Base-by-base conservation (phyloP, 2,329 filamentous ascomycete genomes). In the Pseudogymnoascus pannorum region DNA sequence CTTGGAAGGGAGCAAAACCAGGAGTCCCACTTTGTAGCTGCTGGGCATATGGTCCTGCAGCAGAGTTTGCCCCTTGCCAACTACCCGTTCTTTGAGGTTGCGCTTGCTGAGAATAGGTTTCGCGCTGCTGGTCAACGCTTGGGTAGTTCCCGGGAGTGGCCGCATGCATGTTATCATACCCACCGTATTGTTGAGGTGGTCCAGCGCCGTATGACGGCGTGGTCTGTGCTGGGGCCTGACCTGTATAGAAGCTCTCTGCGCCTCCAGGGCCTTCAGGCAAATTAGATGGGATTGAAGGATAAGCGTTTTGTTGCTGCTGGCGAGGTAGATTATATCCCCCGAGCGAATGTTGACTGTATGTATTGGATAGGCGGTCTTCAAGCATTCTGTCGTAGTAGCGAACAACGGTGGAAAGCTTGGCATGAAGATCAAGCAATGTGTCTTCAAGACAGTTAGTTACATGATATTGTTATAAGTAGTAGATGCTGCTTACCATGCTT, bases 341-440 rank as follows among this genome's bases (percentile, higher is more conserved):
- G 18, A 91, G 77, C 44, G 76, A 86, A 68, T 93, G 89, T 69
- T 96, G 91, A 65, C 86, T 89, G 72, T 97, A 97, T 1, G 94
- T 93, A 73, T 89, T 95, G 7, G 92, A 96, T 24, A 99, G 80
- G 38, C 94, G 86, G 65, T 99, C 94, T 75, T 99, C 94, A 14
- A 99, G 81, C 94, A 99, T 97, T 40, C 92, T 87, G 74, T 99
- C 94, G 72, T 99, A 99, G 72, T 97, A 97, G 33, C 94, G 86
- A 4, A 99, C 94, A 24, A 97, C 94, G 0, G 93, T 97, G 0
- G 93, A 94, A 22, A 99, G 79, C 73, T 99, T 99, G 16, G 92
- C 89, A 72, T 99, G 94, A 0, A 99, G 79, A 73, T 99, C 94
- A 22, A 97, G 83, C 8, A 99, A 81, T 0, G 93, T 94, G 73